Percentiles rank a stretch among this genome's conserved stretches.
phyloP scores from a whole-genome alignment of 495 filamentous ascomycete genomes.

The Cladorrhinum samala region DNA sequence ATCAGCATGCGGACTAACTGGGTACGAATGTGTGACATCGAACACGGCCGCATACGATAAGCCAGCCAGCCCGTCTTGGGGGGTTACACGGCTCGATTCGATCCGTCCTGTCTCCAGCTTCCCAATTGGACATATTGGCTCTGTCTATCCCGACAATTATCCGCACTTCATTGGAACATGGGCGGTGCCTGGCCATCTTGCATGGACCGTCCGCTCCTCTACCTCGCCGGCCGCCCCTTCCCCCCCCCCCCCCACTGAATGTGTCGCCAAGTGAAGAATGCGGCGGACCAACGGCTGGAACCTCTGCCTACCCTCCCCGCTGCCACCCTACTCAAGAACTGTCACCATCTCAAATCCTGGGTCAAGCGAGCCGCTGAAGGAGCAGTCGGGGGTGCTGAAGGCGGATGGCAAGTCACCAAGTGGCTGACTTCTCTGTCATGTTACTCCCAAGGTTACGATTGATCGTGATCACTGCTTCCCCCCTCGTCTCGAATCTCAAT shows the following conservation, averaged over 20 bases:
- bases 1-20: not conserved
- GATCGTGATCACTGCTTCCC: not conserved
- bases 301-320: not conserved
- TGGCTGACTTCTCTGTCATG: not conserved
- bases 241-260: no score
- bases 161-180: conserved; percentile 10
- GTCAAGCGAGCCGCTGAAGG: conserved; percentile 3
- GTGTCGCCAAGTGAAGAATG: not conserved
- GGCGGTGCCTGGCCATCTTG: conserved; percentile 9
- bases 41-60: not conserved
- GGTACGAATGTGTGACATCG: not conserved
- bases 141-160: conserved; percentile 24
- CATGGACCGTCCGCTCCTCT: conserved; percentile 3
- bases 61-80: not conserved
- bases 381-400: not conserved
- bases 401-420: not conserved
- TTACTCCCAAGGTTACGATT: not conserved
- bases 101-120: conserved; percentile 22
- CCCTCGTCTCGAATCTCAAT: not conserved
- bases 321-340: conserved; percentile 15
- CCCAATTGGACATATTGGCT: conserved; percentile 20
- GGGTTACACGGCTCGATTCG: conserved; percentile 28
- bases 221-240: conserved; percentile 2
- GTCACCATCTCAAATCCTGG: conserved; percentile 21
- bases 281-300: conserved; percentile 3